These are phyloP conservation scores for Xylariaceae sp. DNA, from an alignment of 2,329 filamentous ascomycete species.

Conservation along the genomic window DNA sequence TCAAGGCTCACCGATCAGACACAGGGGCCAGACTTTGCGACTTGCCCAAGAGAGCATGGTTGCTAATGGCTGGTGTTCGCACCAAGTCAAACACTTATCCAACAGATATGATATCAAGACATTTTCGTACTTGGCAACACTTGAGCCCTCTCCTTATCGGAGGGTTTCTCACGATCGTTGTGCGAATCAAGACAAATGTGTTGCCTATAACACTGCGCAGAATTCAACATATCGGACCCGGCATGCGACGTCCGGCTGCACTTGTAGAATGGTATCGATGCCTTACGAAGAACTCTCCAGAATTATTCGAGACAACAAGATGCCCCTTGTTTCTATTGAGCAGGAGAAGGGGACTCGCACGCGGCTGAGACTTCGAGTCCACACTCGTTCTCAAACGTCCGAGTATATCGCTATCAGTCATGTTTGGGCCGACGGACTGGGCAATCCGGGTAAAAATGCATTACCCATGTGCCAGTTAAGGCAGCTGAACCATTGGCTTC, in stretches of 20 bases:
- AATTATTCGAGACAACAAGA: not conserved
- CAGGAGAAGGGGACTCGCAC: not conserved
- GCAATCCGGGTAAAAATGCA: constrained; percentile 1
- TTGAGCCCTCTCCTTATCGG: not conserved
- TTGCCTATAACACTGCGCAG: not conserved
- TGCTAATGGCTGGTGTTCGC: constrained; percentile 1
- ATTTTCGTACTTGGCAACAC: not conserved
- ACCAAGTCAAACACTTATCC: not conserved
- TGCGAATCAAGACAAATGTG: not conserved
- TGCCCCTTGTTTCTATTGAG: not conserved
- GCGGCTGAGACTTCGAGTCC: not conserved
- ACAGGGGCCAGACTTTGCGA: no score
- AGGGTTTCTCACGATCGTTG: not conserved
- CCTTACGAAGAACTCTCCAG: not conserved
- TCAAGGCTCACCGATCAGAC: no score
- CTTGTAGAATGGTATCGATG: not conserved
- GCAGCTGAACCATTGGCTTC: not conserved
- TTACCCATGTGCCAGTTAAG: not conserved
- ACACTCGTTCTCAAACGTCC: not conserved
- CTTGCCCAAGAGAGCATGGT: not conserved
- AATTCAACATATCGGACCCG: not conserved
- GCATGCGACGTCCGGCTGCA: not conserved
- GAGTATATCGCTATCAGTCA: constrained; percentile 2
- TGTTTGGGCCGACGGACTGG: constrained; percentile 2
- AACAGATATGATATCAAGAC: not conserved